These are phyloP conservation scores for Saururus chinensis DNA, from an alignment of 164 flowering plant genomes.

Conservation along the genomic window DNA sequence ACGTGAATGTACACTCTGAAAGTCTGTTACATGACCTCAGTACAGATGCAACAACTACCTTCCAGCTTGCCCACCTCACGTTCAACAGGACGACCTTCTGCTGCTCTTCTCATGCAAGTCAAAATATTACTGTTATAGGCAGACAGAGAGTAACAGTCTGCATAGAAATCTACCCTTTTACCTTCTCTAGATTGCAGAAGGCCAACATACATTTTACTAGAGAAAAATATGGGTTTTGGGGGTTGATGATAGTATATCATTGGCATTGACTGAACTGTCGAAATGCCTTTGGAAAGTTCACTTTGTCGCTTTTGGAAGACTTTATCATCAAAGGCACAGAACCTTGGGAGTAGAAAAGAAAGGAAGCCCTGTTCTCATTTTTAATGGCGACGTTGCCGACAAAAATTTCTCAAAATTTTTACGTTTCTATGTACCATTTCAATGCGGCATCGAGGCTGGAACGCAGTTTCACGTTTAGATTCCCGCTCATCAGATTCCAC, in stretches of 20 bases:
- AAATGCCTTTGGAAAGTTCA: constrained; percentile 59
- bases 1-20: no score
- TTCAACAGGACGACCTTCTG: no score
- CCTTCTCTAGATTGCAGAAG: no score
- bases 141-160: no score
- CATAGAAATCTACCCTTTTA: no score
- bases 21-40: no score
- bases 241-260: constrained; percentile 25
- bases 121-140: no score
- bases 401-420: constrained; percentile 2
- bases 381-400: background rate
- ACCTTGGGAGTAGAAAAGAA: no score
- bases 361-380: background rate
- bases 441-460: background rate
- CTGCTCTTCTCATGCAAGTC: no score
- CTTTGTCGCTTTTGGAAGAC: constrained; percentile 13
- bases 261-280: constrained; percentile 77
- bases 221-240: constrained; percentile 26
- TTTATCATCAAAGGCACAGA: background rate
- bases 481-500: background rate
- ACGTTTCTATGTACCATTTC: background rate
- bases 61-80: no score
- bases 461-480: background rate
- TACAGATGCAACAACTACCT: no score
- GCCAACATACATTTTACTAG: no score